A percentile compares a stretch with the other conserved stretches of the same genome.
These are phyloP conservation scores for Primulina tabacum DNA, from an alignment of 257 asterid species.

Conservation along the genomic window DNA sequence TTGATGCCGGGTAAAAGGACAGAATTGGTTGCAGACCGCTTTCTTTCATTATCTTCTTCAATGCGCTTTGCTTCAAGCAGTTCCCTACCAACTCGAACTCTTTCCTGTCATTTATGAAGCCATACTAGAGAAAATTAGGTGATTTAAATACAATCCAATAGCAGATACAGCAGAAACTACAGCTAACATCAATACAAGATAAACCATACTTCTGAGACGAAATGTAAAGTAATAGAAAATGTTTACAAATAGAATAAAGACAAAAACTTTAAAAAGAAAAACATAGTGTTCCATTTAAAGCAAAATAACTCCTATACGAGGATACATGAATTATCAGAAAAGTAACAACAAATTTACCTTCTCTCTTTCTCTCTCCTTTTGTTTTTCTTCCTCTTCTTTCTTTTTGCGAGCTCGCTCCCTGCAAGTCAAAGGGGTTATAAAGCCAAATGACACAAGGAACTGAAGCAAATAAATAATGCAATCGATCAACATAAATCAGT, in stretches of 20 bases:
- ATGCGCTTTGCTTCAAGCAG: constrained; percentile 94
- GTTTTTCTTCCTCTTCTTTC: constrained; percentile 96
- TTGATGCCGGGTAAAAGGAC: constrained; percentile 12
- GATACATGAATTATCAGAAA: constrained; percentile 6
- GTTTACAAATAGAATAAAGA: neutral
- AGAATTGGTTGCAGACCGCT: constrained; percentile 60
- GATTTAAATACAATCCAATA: constrained; percentile 10
- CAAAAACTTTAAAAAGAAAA: neutral
- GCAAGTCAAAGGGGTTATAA: constrained; percentile 7
- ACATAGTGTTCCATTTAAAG: neutral
- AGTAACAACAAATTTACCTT: constrained; percentile 44
- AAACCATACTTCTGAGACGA: neutral
- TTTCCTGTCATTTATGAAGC: constrained; percentile 60
- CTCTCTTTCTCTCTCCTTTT: constrained; percentile 80
- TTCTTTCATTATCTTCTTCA: constrained; percentile 98
- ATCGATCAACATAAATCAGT: neutral
- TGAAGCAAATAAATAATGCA: neutral
- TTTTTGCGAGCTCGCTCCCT: constrained; percentile 93
- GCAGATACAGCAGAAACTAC: constrained; percentile 14
- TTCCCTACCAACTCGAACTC: constrained; percentile 82
- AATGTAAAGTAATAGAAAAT: neutral
- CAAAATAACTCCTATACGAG: constrained; percentile 9
- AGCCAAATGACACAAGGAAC: neutral
- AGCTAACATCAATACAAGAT: neutral
- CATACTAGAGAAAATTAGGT: constrained; percentile 17